Percentiles rank a stretch among this genome's conserved stretches.
Conservation (phyloP, 2,329 filamentous ascomycete genomes). For the Aspergillus felis region DNA sequence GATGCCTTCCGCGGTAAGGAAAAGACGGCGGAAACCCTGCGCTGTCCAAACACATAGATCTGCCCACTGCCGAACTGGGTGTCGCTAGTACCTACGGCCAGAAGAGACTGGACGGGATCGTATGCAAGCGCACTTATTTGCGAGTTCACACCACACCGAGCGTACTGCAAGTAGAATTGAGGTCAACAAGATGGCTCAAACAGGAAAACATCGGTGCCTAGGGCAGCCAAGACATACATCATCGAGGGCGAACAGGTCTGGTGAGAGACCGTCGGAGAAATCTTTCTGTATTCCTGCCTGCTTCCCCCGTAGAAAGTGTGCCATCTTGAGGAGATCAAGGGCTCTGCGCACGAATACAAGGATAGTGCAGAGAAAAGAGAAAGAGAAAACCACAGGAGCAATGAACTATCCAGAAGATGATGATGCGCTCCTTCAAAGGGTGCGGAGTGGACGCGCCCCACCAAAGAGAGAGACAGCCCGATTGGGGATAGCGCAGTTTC, state of each 20-base stretch:
- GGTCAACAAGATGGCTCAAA: neutral
- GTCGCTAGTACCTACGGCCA: constrained; percentile 87
- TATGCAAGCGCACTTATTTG: constrained; percentile 76
- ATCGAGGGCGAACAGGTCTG: constrained; percentile 76
- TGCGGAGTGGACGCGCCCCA: constrained; percentile 16
- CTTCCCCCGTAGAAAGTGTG: constrained; percentile 83
- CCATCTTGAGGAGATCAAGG: constrained; percentile 53
- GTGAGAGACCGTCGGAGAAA: constrained; percentile 73
- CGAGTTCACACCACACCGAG: constrained; percentile 77
- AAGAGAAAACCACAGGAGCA: constrained; percentile 7
- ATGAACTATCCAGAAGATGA: constrained; percentile 19
- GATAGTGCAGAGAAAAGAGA: constrained; percentile 1
- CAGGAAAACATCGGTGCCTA: constrained; percentile 21
- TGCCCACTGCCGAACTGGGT: constrained; percentile 80
- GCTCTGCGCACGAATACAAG: constrained; percentile 1
- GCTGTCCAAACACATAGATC: constrained; percentile 84
- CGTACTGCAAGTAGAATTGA: constrained; percentile 44
- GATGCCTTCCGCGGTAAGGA: constrained; percentile 68
- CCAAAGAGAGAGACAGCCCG: neutral
- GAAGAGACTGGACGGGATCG: constrained; percentile 87
- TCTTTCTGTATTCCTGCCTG: constrained; percentile 91
- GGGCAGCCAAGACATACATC: constrained; percentile 54
- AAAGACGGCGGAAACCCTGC: constrained; percentile 72
- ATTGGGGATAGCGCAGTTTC: neutral
- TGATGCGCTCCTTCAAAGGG: constrained; percentile 12